These are phyloP conservation scores for Aspergillus transmontanensis DNA, from an alignment of 2,329 filamentous ascomycete species.

Conservation along the genomic window DNA sequence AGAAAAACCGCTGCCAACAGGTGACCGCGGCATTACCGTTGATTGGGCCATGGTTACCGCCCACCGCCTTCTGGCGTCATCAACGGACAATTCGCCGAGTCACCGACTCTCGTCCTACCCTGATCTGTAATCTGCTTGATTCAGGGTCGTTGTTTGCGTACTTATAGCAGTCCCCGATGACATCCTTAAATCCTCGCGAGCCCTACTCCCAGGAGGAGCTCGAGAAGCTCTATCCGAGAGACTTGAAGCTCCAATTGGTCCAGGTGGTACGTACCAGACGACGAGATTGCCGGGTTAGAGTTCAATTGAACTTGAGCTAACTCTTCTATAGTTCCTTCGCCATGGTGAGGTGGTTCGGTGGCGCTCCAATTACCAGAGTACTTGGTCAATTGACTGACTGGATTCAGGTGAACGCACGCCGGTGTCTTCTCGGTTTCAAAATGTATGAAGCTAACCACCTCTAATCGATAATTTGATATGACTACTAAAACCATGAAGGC, in stretches of 20 bases:
- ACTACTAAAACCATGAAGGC: constrained; percentile 41
- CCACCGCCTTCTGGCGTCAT: constrained; percentile 21
- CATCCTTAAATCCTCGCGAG: constrained; percentile 70
- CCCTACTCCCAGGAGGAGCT: constrained; percentile 84
- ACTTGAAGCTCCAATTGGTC: constrained; percentile 81
- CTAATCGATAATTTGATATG: constrained; percentile 4
- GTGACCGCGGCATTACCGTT: constrained; percentile 15
- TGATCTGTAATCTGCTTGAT: neutral
- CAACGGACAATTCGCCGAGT: constrained; percentile 7
- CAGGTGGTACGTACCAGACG: constrained; percentile 64
- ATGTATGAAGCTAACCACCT: constrained; percentile 48
- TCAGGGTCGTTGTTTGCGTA: neutral
- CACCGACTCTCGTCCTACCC: neutral
- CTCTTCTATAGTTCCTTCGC: constrained; percentile 60
- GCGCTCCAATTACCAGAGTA: neutral
- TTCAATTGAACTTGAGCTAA: constrained; percentile 17
- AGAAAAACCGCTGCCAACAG: neutral
- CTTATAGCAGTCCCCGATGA: constrained; percentile 59
- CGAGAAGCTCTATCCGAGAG: constrained; percentile 74
- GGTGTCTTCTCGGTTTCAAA: constrained; percentile 84
- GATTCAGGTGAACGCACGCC: constrained; percentile 71
- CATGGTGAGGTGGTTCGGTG: constrained; percentile 60
- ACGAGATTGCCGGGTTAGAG: neutral
- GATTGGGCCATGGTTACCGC: constrained; percentile 13
- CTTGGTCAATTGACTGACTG: constrained; percentile 7